These are phyloP conservation scores for Chalciporus piperatus DNA, from an alignment of 768 basidiomycete species.

Conservation along the genomic window DNA sequence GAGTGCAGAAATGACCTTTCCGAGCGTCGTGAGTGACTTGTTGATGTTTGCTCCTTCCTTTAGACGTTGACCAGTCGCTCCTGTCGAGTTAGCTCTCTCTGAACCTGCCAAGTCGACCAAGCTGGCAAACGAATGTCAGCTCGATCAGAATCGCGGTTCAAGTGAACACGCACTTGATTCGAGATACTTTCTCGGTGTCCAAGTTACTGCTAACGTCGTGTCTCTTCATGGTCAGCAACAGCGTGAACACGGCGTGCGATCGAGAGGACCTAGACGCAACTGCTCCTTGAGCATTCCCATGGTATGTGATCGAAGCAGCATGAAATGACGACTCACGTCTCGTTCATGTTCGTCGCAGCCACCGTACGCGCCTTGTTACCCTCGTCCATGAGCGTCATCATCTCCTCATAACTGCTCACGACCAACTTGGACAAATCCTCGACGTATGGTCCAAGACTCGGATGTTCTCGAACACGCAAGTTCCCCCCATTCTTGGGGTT, in stretches of 20 bases:
- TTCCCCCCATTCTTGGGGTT: slow-evolving; percentile 98
- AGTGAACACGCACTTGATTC: slow-evolving; percentile 66
- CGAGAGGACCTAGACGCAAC: slow-evolving; percentile 70
- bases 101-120: slow-evolving; percentile 96
- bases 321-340: slow-evolving; percentile 64
- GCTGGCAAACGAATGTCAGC: slow-evolving; percentile 38
- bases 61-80: slow-evolving; percentile 91
- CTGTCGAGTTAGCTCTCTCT: slow-evolving; percentile 95
- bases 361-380: slow-evolving; percentile 98
- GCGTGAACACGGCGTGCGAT: slow-evolving; percentile 97
- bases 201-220: slow-evolving; percentile 83
- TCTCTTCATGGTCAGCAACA: slow-evolving; percentile 89
- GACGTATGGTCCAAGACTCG: slow-evolving; percentile 95
- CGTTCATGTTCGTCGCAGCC: slow-evolving; percentile 99
- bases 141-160: neutral
- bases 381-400: slow-evolving; percentile 99
- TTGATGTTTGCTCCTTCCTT: slow-evolving; percentile 99
- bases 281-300: slow-evolving; percentile 3
- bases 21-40: slow-evolving; percentile 95
- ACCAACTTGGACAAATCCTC: slow-evolving; percentile 94
- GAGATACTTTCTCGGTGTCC: slow-evolving; percentile 97
- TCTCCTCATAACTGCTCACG: slow-evolving; percentile 89
- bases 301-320: neutral
- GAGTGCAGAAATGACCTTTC: slow-evolving; percentile 94
- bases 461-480: slow-evolving; percentile 95